Base-by-base conservation (phyloP, 1,284 basidiomycete genomes). In the Lentinula novae-zelandiae region DNA sequence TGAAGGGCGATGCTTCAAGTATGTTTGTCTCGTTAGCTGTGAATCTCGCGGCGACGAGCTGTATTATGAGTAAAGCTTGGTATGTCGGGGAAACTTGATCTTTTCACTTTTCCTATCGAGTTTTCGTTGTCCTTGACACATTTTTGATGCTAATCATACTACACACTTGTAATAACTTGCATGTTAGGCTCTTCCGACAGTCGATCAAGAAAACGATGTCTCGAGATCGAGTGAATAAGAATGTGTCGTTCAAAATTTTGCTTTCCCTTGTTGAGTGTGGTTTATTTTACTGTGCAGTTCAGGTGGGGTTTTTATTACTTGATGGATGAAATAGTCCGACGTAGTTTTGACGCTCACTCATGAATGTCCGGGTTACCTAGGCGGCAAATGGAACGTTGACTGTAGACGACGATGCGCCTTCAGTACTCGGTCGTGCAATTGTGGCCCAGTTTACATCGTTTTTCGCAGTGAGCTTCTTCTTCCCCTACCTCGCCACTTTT, bases 121-220 rank as follows among this genome's bases (percentile, higher is more conserved):
- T 27, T 27, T 27, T 27, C 27, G 3, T 27, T 27, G 27, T 27
- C 27, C 27, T 27, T 27, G 27, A 27, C 27, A 27, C 27, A 27
- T 27, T 27, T 27, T 27, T 27, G 27, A 27, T 27, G 27, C 27
- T 27, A 27, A 27, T 27, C 27, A 27, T 27, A 27, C 27, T 27
- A 27, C 2, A 27, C 27, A 27, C 27, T 27, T 27, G 27, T 27
- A 27, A 27, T 27, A 27, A 27, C 27, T 27, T 36, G n/a, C 9
- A 27, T 51, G 33, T n/a, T 51, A 51, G 50, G 50, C 27, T 51
- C 31, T 51, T 51, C 50, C 50, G 50, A 51, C 50, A 51, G 27
- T 51, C 27, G 33, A 51, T 51, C 27, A 51, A 51, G 12, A 17
- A 51, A 33, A 51, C 50, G 4, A 51, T 51, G 50, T 51, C 50